Evolutionary conservation across 169 alveolate genomes (phyloP).

Genomic region (Plasmodium falciparum): DNA sequence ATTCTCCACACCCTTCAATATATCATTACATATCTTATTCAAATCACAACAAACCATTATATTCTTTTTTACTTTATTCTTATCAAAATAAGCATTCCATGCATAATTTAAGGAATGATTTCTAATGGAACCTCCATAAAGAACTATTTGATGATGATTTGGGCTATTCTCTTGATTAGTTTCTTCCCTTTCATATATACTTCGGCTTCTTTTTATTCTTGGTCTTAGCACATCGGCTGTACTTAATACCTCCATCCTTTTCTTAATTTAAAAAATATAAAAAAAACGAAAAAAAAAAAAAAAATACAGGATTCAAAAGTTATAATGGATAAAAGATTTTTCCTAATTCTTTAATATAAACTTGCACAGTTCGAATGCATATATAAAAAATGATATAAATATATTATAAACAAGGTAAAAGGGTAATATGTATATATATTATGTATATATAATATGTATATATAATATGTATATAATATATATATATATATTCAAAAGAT

Average conservation of each 20-base stretch:
- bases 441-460: too few relatives aligned
- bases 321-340: background rate
- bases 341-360: too few relatives aligned
- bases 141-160: conserved; percentile 40
- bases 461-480: too few relatives aligned
- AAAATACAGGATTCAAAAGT: background rate
- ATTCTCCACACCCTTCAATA: conserved; percentile 67
- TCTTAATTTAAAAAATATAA: background rate
- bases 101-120: conserved; percentile 68
- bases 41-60: conserved; percentile 76
- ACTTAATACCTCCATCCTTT: conserved; percentile 64
- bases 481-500: too few relatives aligned
- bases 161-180: conserved; percentile 8
- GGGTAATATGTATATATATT: too few relatives aligned
- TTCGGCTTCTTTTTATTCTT: conserved; percentile 56
- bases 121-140: conserved; percentile 45
- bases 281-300: too few relatives aligned
- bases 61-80: conserved; percentile 68
- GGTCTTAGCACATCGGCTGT: conserved; percentile 34
- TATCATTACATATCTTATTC: conserved; percentile 52
- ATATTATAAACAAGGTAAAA: background rate
- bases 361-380: background rate
- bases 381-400: background rate
- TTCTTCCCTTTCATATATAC: conserved; percentile 70
- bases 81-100: conserved; percentile 78